Conservation (phyloP, 2,329 filamentous ascomycete species). For the Rhytidhysteron rufulum region DNA sequence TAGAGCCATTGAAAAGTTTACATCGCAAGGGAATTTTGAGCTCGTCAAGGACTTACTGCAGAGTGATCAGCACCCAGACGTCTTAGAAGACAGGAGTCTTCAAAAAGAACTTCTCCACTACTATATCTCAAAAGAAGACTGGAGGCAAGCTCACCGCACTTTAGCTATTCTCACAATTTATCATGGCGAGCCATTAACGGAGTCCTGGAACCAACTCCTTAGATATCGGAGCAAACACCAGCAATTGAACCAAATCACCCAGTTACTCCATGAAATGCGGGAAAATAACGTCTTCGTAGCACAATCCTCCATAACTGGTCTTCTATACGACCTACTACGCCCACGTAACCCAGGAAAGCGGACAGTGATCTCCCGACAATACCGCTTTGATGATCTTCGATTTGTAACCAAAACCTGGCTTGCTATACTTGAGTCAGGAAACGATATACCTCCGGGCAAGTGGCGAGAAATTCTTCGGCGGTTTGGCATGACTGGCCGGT, state of each 20-base stretch:
- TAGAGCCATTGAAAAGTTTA: constrained; percentile 62
- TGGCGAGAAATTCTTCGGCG: constrained; percentile 60
- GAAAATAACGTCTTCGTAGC: constrained; percentile 40
- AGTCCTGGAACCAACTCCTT: constrained; percentile 48
- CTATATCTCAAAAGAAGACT: constrained; percentile 51
- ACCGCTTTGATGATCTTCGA: constrained; percentile 34
- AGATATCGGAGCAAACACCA: constrained; percentile 34
- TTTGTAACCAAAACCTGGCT: constrained; percentile 49
- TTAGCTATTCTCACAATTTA: constrained; percentile 51
- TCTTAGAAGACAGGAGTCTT: constrained; percentile 52
- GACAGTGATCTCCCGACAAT: constrained; percentile 6
- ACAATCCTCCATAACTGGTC: constrained; percentile 37
- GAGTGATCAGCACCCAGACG: constrained; percentile 63
- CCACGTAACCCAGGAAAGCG: constrained; percentile 38
- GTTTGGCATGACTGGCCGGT: constrained; percentile 54
- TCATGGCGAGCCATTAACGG: constrained; percentile 29
- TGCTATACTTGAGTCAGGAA: constrained; percentile 43
- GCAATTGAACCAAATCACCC: constrained; percentile 20
- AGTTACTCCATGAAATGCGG: constrained; percentile 50
- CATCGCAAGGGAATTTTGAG: constrained; percentile 51
- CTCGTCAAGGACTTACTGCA: constrained; percentile 51
- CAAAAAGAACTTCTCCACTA: constrained; percentile 53
- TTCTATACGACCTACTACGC: constrained; percentile 40
- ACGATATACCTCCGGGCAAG: constrained; percentile 37
- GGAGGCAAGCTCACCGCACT: constrained; percentile 52